Percentiles rank a stretch among this genome's conserved stretches.
These are phyloP conservation scores for Fusarium chuoi DNA, from an alignment of 2,329 filamentous ascomycete species.

Conservation along the genomic window DNA sequence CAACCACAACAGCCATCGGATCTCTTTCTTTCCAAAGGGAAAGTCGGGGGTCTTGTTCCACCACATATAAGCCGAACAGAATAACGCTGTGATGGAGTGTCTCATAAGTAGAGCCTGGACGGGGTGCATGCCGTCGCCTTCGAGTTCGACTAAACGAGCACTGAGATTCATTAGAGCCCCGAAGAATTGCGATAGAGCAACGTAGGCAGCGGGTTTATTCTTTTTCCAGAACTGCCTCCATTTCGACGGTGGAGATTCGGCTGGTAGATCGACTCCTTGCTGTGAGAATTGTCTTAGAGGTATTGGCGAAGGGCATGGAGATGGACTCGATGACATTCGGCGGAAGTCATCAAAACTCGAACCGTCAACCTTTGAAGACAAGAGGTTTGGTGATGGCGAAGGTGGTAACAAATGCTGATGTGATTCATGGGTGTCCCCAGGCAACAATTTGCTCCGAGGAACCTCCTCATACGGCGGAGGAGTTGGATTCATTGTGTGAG, in stretches of 20 bases:
- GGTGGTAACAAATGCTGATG: constrained; percentile 25
- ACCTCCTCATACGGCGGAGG: constrained; percentile 35
- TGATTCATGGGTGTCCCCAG: constrained; percentile 17
- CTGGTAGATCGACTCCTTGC: not conserved
- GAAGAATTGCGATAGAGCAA: constrained; percentile 82
- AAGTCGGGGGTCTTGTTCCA: constrained; percentile 73
- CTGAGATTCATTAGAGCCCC: constrained; percentile 87
- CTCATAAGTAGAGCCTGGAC: constrained; percentile 86
- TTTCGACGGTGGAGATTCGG: constrained; percentile 37
- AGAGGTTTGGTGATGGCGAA: constrained; percentile 16
- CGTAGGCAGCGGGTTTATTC: constrained; percentile 79
- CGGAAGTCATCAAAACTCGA: constrained; percentile 38
- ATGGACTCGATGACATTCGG: constrained; percentile 39
- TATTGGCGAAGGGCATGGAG: constrained; percentile 39
- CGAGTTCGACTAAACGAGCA: constrained; percentile 78
- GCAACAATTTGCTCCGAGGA: constrained; percentile 28
- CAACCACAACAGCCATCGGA: constrained; percentile 74
- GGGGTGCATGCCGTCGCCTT: constrained; percentile 79
- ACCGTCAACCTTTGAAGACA: constrained; percentile 22
- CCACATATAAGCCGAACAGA: constrained; percentile 79
- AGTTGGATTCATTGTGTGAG: constrained; percentile 26
- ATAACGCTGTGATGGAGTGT: constrained; percentile 77
- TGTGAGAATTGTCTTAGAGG: constrained; percentile 26
- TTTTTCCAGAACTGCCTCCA: constrained; percentile 62
- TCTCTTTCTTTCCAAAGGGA: constrained; percentile 73